Base-by-base conservation (phyloP, 768 basidiomycete genomes). In the Boletus pseudo-olivaceus region DNA sequence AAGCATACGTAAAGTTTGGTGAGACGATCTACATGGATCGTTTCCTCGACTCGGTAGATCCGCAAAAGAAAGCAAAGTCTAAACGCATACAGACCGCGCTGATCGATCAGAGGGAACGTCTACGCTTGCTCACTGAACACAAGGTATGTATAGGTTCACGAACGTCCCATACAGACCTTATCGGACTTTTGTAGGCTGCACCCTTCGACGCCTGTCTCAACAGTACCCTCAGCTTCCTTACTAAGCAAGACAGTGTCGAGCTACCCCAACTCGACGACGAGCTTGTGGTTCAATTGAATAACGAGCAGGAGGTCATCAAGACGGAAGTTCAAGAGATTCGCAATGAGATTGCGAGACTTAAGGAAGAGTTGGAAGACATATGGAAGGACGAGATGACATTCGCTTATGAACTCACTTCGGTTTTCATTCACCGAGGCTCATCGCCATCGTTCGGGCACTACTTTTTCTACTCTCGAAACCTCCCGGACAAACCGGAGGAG, bases 361-460 rank as follows among this genome's bases (percentile, higher is more conserved):
- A 92, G 69, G 73, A 76, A 33, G 80, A 86, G 52, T 69, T 96
- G 33, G 91, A 95, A 61, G 69, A 68, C 1, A 63, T 93, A 1
- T 98, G 95, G 95, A 73, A 72, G 42, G 81, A 85, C 58, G 83
- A 83, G 41, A 78, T 68, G 15, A 72, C 78, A 30, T 83, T 82
- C 8, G 85, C 86, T 30, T 98, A 97, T 67, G 92, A 97, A 65
- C 79, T 98, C 41, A 93, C 91, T 0, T 90, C 92, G 10, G 96
- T 98, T 19, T 98, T 93, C 76, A 88, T 98, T 55, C 95, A 98
- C 70, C 87, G 95, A 29, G 95, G 94, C 45, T 81, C 86, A 50
- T 88, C 85, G 17, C 85, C 91, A 2, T 88, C 88, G 7, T 93
- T 84, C 73, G 93, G 93, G 4, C 95, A 97, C 67, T 97, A 97